phyloP scores from a whole-genome alignment of 768 basidiomycete species.

The Rhizopogon roseolus region DNA sequence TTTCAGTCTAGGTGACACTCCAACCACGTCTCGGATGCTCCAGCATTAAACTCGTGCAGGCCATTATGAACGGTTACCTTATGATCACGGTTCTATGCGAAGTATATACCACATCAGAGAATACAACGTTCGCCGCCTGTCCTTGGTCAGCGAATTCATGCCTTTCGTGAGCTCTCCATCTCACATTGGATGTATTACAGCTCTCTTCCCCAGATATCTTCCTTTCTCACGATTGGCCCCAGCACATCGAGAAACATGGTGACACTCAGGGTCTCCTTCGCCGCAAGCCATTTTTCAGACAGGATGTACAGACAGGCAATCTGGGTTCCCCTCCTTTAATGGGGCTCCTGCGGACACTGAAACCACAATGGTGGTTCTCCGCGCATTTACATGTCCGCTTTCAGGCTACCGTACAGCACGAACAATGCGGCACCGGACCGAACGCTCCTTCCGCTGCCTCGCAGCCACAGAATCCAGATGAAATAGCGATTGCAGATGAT shows the following conservation, averaged over 20 bases:
- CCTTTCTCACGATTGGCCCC: slow-evolving; percentile 97
- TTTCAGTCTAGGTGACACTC: slow-evolving; percentile 55
- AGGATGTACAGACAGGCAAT: slow-evolving; percentile 59
- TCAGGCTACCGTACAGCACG: slow-evolving; percentile 61
- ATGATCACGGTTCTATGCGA: slow-evolving; percentile 62
- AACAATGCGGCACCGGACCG: slow-evolving; percentile 8
- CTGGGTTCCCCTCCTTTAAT: slow-evolving; percentile 88
- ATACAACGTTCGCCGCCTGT: slow-evolving; percentile 75
- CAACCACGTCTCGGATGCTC: not conserved
- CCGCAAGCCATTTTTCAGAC: slow-evolving; percentile 72
- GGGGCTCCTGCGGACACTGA: slow-evolving; percentile 64
- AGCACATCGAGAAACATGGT: slow-evolving; percentile 77
- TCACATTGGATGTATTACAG: slow-evolving; percentile 24
- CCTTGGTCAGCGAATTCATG: slow-evolving; percentile 45
- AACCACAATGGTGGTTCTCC: slow-evolving; percentile 87
- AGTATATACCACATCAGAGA: slow-evolving; percentile 91
- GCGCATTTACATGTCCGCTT: slow-evolving; percentile 90
- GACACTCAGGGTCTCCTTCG: slow-evolving; percentile 60
- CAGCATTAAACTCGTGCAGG: slow-evolving; percentile 36
- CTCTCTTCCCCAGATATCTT: slow-evolving; percentile 68
- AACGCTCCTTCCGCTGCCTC: not conserved
- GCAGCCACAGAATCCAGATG: slow-evolving; percentile 30
- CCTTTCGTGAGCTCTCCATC: not conserved
- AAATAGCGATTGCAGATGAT: slow-evolving; percentile 33
- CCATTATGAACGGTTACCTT: slow-evolving; percentile 80